Evolutionary conservation across 2,329 filamentous ascomycete species (phyloP).

Genomic region (Scopulariopsis brevicaulis): DNA sequence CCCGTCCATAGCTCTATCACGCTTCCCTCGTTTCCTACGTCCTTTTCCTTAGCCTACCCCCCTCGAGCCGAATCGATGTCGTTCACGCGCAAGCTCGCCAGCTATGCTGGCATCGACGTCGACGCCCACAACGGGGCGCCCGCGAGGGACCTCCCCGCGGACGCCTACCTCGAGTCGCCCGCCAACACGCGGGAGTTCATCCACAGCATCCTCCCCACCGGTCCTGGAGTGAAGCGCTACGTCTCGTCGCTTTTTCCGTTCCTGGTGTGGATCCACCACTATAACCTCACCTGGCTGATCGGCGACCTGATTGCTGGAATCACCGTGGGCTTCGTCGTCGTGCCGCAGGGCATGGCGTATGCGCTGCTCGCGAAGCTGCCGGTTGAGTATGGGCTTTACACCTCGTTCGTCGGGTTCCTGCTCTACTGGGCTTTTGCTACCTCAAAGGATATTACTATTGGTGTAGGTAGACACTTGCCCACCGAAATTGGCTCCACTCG

Average conservation of each 20-base stretch:
- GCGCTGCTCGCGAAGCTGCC: slow-evolving; percentile 71
- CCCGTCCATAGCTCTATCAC: neutral
- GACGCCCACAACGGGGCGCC: slow-evolving; percentile 15
- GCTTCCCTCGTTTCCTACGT: neutral
- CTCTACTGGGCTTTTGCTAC: slow-evolving; percentile 73
- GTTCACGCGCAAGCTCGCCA: slow-evolving; percentile 10
- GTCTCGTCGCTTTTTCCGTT: slow-evolving; percentile 34
- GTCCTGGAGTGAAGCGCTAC: slow-evolving; percentile 14
- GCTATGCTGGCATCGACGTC: slow-evolving; percentile 17
- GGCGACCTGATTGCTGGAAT: slow-evolving; percentile 35
- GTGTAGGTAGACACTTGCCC: slow-evolving; percentile 16
- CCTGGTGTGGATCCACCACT: slow-evolving; percentile 35
- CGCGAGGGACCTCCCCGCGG: slow-evolving; percentile 10
- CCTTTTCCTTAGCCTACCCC: neutral
- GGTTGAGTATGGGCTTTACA: slow-evolving; percentile 77
- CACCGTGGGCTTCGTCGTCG: slow-evolving; percentile 57
- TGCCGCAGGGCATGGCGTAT: slow-evolving; percentile 97
- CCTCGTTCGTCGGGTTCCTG: slow-evolving; percentile 64
- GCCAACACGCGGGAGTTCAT: slow-evolving; percentile 6
- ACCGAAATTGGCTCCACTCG: slow-evolving; percentile 6
- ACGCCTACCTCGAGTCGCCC: slow-evolving; percentile 8
- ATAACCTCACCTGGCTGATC: slow-evolving; percentile 33
- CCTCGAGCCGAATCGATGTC: neutral
- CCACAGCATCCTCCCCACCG: slow-evolving; percentile 3
- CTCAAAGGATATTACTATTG: slow-evolving; percentile 75